phyloP scores from a whole-genome alignment of 495 filamentous ascomycete species.

The Polyplosphaeria fusca region DNA sequence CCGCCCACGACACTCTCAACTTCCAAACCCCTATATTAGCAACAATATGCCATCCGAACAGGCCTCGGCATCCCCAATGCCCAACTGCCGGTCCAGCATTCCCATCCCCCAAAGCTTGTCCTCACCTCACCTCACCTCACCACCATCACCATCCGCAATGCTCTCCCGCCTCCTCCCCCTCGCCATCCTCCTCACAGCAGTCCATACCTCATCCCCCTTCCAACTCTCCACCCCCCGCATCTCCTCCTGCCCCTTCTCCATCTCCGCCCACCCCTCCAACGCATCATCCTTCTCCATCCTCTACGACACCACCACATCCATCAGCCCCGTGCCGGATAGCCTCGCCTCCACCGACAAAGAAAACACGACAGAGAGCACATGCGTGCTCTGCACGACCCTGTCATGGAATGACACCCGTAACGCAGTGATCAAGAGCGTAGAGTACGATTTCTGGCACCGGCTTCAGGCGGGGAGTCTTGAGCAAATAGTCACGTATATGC shows the following conservation, averaged over 20 bases:
- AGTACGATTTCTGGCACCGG: conserved; percentile 3
- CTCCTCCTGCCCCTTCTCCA: not conserved
- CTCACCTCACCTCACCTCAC: too few relatives aligned
- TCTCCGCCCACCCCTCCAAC: not conserved
- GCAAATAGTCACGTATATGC: not conserved
- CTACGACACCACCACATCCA: not conserved
- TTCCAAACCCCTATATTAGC: too few relatives aligned
- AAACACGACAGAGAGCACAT: not conserved
- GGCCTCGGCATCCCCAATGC: too few relatives aligned
- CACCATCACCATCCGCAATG: too few relatives aligned
- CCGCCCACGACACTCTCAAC: too few relatives aligned
- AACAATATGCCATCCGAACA: too few relatives aligned
- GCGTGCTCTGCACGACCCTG: not conserved
- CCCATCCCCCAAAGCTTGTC: too few relatives aligned
- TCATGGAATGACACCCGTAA: not conserved
- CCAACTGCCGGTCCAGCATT: too few relatives aligned
- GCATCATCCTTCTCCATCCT: not conserved
- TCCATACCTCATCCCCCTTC: too few relatives aligned
- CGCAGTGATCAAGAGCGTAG: not conserved
- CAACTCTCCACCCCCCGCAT: too few relatives aligned
- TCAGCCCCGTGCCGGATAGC: not conserved
- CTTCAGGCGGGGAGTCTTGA: not conserved
- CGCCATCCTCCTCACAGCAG: too few relatives aligned
- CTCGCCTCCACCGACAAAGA: not conserved
- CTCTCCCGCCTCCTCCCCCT: too few relatives aligned